These are phyloP conservation scores for Pyrenophora seminiperda DNA, from an alignment of 2,329 filamentous ascomycete species.

Conservation along the genomic window DNA sequence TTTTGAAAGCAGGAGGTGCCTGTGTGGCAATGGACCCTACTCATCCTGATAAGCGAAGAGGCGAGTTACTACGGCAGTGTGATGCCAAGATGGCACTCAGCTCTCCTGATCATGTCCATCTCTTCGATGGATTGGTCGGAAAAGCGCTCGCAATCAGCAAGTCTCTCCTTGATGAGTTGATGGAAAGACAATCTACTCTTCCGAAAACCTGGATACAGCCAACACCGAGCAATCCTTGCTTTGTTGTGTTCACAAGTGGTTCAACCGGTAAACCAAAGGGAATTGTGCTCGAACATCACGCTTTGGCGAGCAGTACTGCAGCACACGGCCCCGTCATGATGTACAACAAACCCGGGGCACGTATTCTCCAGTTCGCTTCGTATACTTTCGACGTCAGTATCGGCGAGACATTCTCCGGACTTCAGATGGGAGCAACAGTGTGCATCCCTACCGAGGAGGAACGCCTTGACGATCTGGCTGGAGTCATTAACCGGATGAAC, in stretches of 20 bases:
- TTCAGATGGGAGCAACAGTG: conserved; percentile 54
- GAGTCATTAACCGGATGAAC: conserved; percentile 33
- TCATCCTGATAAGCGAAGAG: background rate
- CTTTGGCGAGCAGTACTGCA: background rate
- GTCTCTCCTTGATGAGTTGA: background rate
- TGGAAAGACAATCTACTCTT: background rate
- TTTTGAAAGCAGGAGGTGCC: background rate
- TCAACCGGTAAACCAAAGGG: conserved; percentile 78
- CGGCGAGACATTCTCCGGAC: conserved; percentile 56
- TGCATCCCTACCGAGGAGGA: conserved; percentile 60
- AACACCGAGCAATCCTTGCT: conserved; percentile 52
- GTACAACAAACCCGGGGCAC: conserved; percentile 56
- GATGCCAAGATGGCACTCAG: conserved; percentile 1
- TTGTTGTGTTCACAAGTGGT: conserved; percentile 75
- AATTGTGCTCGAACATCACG: conserved; percentile 49
- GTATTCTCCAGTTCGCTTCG: conserved; percentile 25
- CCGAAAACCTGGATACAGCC: conserved; percentile 1
- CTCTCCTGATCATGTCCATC: conserved; percentile 1
- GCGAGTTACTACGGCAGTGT: background rate
- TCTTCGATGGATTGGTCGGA: background rate
- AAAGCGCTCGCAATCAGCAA: background rate
- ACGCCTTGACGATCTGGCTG: conserved; percentile 55
- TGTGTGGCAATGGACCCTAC: background rate
- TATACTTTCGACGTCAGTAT: conserved; percentile 60
- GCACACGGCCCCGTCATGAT: conserved; percentile 41